A percentile compares a stretch with the other conserved stretches of the same genome.
phyloP scores from a whole-genome alignment of 208 protist genomes.

The Acanthamoeba royreba region DNA sequence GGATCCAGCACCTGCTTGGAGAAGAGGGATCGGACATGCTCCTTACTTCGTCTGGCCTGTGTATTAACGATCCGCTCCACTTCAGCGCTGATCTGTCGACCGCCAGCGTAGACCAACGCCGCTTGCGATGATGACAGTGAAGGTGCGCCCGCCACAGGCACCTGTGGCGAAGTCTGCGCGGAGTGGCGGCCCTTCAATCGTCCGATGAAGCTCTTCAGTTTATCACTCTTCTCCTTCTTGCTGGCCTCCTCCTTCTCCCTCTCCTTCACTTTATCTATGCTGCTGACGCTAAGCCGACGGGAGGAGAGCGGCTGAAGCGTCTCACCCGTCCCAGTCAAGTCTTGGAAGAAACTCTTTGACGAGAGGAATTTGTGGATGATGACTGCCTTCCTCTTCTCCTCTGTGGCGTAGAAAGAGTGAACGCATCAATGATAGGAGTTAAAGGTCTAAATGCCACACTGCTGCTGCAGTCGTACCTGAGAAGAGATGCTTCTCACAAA shows the following conservation, averaged over 20 bases:
- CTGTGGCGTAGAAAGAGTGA: too few species aligned
- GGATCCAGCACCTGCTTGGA: neutral
- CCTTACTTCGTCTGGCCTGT: neutral
- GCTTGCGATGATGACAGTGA: too few species aligned
- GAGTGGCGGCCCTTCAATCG: neutral
- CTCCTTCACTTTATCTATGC: neutral
- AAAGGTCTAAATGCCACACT: too few species aligned
- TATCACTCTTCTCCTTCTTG: neutral
- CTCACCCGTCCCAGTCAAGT: too few species aligned
- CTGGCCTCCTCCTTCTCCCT: neutral
- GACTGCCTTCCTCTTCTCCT: neutral
- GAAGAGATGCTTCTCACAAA: neutral
- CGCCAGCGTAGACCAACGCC: too few species aligned
- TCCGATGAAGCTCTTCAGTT: neutral
- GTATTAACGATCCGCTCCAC: neutral
- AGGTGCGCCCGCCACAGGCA: neutral
- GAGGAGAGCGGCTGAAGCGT: neutral
- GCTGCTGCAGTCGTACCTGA: too few species aligned
- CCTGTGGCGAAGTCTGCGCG: neutral
- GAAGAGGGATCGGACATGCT: neutral
- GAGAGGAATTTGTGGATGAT: neutral
- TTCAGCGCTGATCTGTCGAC: too few species aligned
- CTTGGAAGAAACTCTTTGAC: neutral
- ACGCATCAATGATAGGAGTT: too few species aligned
- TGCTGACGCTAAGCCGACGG: neutral